Evolutionary conservation across 2,329 filamentous ascomycete genomes (phyloP).

Genomic region (Fusarium praegraminearum): DNA sequence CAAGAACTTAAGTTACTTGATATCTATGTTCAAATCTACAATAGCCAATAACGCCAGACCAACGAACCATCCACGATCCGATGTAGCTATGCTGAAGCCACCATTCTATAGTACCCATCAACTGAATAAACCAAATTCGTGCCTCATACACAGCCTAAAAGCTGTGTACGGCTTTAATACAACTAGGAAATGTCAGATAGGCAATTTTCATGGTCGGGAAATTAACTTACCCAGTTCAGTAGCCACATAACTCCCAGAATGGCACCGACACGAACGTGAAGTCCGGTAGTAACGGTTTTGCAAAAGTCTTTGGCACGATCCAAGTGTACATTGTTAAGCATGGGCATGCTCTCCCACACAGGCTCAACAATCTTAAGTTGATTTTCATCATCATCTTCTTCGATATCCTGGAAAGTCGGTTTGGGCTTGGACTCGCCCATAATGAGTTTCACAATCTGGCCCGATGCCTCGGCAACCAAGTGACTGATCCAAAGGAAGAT

Average conservation of each 20-base stretch:
- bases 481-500: conserved; percentile 50
- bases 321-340: conserved; percentile 19
- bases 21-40: conserved; percentile 10
- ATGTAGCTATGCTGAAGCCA: background rate
- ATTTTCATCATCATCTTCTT: conserved; percentile 29
- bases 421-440: conserved; percentile 29
- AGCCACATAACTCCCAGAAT: conserved; percentile 42
- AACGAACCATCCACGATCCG: background rate
- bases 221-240: conserved; percentile 43
- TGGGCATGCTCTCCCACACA: conserved; percentile 17
- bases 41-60: background rate
- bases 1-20: background rate
- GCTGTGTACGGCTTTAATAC: conserved; percentile 12
- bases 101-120: background rate
- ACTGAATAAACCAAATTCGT: background rate
- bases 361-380: conserved; percentile 45
- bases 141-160: background rate
- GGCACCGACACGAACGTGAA: conserved; percentile 27
- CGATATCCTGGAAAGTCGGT: background rate
- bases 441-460: conserved; percentile 44
- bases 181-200: conserved; percentile 33
- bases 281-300: conserved; percentile 3
- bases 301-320: conserved; percentile 17
- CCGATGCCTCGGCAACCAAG: conserved; percentile 43
- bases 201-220: fast-evolving